phyloP scores from a whole-genome alignment of 2,329 filamentous ascomycete species.

The Fusarium nematophilum region DNA sequence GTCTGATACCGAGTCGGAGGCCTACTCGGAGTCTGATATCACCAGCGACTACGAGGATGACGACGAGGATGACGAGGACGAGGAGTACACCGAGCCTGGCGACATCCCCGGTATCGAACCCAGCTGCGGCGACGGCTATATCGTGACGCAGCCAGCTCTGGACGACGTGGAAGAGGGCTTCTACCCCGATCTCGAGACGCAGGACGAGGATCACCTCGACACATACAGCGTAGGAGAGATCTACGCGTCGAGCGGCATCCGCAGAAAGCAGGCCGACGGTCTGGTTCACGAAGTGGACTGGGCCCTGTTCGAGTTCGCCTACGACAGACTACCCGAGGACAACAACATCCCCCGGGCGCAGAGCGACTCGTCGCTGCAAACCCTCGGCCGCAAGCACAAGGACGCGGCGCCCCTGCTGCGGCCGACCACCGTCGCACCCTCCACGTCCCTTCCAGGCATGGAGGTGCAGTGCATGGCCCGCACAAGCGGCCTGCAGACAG shows the following conservation, averaged over 20 bases:
- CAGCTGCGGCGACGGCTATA: slow-evolving; percentile 79
- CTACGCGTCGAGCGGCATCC: slow-evolving; percentile 90
- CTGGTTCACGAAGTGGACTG: slow-evolving; percentile 94
- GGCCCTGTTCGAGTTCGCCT: slow-evolving; percentile 86
- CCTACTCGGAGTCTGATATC: slow-evolving; percentile 61
- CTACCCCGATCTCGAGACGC: slow-evolving; percentile 76
- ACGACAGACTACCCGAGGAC: slow-evolving; percentile 74
- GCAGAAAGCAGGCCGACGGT: slow-evolving; percentile 76
- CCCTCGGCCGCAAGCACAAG: slow-evolving; percentile 11
- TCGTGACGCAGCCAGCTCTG: slow-evolving; percentile 90
- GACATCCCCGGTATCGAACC: slow-evolving; percentile 83
- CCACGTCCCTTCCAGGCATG: slow-evolving; percentile 74
- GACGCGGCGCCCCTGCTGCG: slow-evolving; percentile 54
- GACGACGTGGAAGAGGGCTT: slow-evolving; percentile 88
- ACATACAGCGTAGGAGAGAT: slow-evolving; percentile 85
- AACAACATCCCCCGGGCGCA: slow-evolving; percentile 71
- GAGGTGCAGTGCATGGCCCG: slow-evolving; percentile 90
- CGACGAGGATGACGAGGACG: slow-evolving; percentile 65
- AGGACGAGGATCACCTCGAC: slow-evolving; percentile 85
- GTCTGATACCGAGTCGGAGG: slow-evolving; percentile 70
- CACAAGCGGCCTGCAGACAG: slow-evolving; percentile 84
- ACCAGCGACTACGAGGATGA: slow-evolving; percentile 65
- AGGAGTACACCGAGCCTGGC: slow-evolving; percentile 70
- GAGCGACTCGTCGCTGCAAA: slow-evolving; percentile 19
- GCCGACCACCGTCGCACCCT: slow-evolving; percentile 69